Conservation (phyloP, 768 basidiomycete genomes). For the Trametes maxima region DNA sequence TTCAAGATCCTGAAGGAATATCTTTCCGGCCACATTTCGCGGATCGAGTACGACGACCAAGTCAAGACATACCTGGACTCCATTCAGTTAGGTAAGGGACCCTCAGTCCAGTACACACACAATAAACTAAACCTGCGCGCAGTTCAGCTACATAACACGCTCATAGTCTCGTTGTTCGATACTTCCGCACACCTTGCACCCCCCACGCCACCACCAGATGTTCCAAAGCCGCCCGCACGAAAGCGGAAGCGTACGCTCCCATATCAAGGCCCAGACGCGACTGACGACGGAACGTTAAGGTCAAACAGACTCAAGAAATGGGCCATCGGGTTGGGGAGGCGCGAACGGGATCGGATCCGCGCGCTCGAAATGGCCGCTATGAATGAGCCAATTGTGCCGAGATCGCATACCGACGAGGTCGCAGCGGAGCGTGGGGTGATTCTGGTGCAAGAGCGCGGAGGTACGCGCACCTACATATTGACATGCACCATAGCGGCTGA, state of each 20-base stretch:
- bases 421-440: conserved; percentile 68
- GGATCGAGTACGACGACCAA: conserved; percentile 75
- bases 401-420: conserved; percentile 65
- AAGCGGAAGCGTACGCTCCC: conserved; percentile 70
- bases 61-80: conserved; percentile 55
- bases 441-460: conserved; percentile 65
- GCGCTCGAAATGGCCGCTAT: conserved; percentile 46
- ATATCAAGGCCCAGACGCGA: conserved; percentile 65
- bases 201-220: conserved; percentile 63
- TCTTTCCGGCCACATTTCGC: conserved; percentile 66
- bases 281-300: conserved; percentile 56
- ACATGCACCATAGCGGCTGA: neutral
- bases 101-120: neutral
- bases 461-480: conserved; percentile 36
- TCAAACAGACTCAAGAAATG: conserved; percentile 73
- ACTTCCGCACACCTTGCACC: conserved; percentile 72
- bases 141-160: conserved; percentile 83
- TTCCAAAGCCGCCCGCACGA: conserved; percentile 63
- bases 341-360: conserved; percentile 74
- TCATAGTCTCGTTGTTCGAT: conserved; percentile 83
- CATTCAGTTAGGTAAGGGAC: conserved; percentile 1
- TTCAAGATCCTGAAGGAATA: conserved; percentile 68
- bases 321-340: conserved; percentile 69
- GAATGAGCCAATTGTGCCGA: conserved; percentile 43
- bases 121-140: neutral